A percentile compares a stretch with the other conserved stretches of the same genome.
These are phyloP conservation scores for Phytopythium helicoides DNA, from an alignment of 352 stramenopile species.

Conservation along the genomic window DNA sequence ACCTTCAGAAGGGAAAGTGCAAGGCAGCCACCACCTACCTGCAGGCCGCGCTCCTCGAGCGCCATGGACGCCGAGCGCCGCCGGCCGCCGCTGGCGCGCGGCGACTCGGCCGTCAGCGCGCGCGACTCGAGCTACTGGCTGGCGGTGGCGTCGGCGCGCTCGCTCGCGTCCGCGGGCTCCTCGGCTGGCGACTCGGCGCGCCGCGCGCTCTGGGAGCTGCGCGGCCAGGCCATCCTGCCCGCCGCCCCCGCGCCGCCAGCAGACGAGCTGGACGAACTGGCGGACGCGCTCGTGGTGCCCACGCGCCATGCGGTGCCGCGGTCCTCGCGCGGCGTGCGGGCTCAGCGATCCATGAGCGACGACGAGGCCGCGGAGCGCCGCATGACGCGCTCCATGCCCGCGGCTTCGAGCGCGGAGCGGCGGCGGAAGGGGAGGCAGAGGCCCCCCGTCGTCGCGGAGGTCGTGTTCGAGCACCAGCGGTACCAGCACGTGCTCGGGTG, in stretches of 20 bases:
- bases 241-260: background rate
- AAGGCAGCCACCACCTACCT: no score
- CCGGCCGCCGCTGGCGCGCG: conserved; percentile 14
- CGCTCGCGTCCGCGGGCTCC: conserved; percentile 12
- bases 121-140: conserved; percentile 71
- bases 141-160: conserved; percentile 35
- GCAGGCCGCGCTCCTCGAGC: no score
- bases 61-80: background rate
- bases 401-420: background rate
- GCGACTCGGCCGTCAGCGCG: conserved; percentile 50
- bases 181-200: conserved; percentile 16
- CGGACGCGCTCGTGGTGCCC: conserved; percentile 18
- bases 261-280: conserved; percentile 10
- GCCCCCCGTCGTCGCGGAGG: conserved; percentile 30
- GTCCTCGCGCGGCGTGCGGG: conserved; percentile 1
- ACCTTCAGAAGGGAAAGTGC: background rate
- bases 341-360: background rate
- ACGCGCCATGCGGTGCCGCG: conserved; percentile 7
- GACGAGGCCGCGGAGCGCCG: background rate
- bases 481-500: conserved; percentile 71
- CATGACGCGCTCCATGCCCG: conserved; percentile 2
- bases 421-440: background rate
- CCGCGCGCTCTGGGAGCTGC: conserved; percentile 11
- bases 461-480: conserved; percentile 71
- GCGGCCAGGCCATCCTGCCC: conserved; percentile 5